Percentiles rank a stretch among this genome's conserved stretches.
phyloP scores from a whole-genome alignment of 495 filamentous ascomycete species.

The Penicillium soppii region DNA sequence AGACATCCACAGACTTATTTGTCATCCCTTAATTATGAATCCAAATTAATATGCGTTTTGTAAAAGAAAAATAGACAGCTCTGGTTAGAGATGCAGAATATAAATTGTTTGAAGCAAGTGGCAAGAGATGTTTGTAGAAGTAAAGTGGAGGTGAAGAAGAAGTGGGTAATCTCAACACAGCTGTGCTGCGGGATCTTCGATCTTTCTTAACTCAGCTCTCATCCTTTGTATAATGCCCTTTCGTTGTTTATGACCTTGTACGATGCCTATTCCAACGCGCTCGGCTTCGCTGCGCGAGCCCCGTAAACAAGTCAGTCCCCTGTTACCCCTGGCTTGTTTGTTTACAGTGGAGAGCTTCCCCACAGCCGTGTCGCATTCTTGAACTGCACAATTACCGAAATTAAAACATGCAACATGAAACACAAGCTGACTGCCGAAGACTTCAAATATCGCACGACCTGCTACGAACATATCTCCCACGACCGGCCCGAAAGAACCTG shows the following conservation, averaged over 20 bases:
- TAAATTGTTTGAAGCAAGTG: no score
- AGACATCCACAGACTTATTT: no score
- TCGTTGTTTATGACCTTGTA: not conserved
- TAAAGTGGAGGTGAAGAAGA: no score
- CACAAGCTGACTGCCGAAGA: slow-evolving; percentile 18
- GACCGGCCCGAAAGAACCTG: slow-evolving; percentile 7
- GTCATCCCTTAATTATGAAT: no score
- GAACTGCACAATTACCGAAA: slow-evolving; percentile 3
- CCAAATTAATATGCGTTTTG: no score
- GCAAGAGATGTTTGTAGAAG: no score
- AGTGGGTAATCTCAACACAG: no score
- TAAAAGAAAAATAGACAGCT: no score
- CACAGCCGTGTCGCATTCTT: not conserved
- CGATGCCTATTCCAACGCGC: slow-evolving; percentile 45
- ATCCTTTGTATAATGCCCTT: not conserved
- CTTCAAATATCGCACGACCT: slow-evolving; percentile 29
- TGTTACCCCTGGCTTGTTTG: no score
- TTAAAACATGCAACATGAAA: slow-evolving; percentile 7
- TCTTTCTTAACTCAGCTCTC: not conserved
- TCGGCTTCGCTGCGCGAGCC: slow-evolving; percentile 37
- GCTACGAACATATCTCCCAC: slow-evolving; percentile 13
- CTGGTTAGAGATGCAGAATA: no score
- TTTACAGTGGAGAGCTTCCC: not conserved
- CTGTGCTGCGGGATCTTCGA: no score
- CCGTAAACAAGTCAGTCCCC: slow-evolving; percentile 36